phyloP scores from a whole-genome alignment of 129 eudicot genomes.

The Centrapalus pauciflorus region DNA sequence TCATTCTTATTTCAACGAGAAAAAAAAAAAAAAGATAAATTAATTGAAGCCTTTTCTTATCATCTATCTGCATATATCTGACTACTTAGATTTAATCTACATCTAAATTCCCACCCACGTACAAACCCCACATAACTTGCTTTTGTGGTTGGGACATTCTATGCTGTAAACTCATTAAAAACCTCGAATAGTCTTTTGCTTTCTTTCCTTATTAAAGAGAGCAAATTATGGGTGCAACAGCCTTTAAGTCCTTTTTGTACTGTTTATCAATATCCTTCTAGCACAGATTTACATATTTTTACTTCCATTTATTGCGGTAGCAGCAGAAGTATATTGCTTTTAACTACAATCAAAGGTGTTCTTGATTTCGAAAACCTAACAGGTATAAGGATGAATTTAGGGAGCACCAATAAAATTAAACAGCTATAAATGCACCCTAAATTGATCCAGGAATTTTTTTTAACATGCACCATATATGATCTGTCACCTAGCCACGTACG shows the following conservation, averaged over 20 bases:
- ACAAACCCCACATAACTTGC: conserved; percentile 24
- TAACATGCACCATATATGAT: not conserved
- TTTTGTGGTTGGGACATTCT: conserved; percentile 24
- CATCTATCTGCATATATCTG: conserved; percentile 7
- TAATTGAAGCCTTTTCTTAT: conserved; percentile 11
- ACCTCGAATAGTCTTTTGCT: conserved; percentile 8
- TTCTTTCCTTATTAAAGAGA: conserved; percentile 18
- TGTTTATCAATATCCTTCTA: not conserved
- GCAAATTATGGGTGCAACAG: conserved; percentile 12
- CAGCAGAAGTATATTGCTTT: conserved; percentile 15
- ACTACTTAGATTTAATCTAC: conserved; percentile 22
- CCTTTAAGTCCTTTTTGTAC: conserved; percentile 6
- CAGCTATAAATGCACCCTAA: conserved; percentile 6
- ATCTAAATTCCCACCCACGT: conserved; percentile 31
- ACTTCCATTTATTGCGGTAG: conserved; percentile 25
- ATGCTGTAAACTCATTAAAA: conserved; percentile 7
- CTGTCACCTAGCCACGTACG: not conserved
- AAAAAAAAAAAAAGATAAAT: conserved; percentile 26
- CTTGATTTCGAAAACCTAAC: conserved; percentile 18
- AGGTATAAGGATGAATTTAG: not conserved
- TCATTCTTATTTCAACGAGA: not conserved
- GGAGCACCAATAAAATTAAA: conserved; percentile 19
- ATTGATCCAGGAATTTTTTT: not conserved
- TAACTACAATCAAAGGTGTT: conserved; percentile 18
- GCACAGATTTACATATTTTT: not conserved